A percentile compares a stretch with the other conserved stretches of the same genome.
These are phyloP conservation scores for Cladophialophora exuberans DNA, from an alignment of 2,329 filamentous ascomycete species.

Conservation along the genomic window DNA sequence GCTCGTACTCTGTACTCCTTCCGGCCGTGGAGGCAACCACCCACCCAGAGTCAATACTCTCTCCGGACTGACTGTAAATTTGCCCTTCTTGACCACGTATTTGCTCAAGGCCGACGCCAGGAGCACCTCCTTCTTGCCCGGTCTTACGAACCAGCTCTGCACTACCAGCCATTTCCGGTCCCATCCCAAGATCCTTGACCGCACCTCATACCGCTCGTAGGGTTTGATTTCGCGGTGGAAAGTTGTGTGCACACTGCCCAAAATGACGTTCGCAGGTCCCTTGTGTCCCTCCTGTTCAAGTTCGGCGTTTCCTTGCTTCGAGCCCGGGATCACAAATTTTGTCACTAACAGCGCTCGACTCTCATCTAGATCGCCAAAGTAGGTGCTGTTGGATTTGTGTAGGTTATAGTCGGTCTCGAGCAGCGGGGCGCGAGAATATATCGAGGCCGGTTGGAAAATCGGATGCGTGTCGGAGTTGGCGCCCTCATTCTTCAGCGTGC, in stretches of 20 bases:
- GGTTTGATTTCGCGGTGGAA: conserved; percentile 75
- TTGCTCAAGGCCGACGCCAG: conserved; percentile 75
- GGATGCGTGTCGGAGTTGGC: conserved; percentile 49
- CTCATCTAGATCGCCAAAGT: conserved; percentile 63
- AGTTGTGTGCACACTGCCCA: conserved; percentile 73
- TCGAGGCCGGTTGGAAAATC: conserved; percentile 73
- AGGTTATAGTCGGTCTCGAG: conserved; percentile 86
- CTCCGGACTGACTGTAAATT: conserved; percentile 83
- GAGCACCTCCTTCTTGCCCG: conserved; percentile 57
- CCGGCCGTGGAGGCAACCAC: conserved; percentile 74
- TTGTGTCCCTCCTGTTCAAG: conserved; percentile 53
- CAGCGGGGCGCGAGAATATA: conserved; percentile 67
- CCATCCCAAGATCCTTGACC: conserved; percentile 71
- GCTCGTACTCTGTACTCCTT: conserved; percentile 46
- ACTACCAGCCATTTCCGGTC: conserved; percentile 83
- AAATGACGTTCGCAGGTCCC: conserved; percentile 61
- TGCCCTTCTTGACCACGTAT: conserved; percentile 80
- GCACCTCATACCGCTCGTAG: conserved; percentile 72
- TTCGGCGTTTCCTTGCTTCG: conserved; percentile 51
- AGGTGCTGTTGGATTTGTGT: conserved; percentile 60
- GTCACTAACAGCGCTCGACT: conserved; percentile 79
- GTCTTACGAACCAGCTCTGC: conserved; percentile 70
- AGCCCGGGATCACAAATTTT: conserved; percentile 64
- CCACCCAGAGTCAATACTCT: conserved; percentile 71
- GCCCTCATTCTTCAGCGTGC: conserved; percentile 45